phyloP scores from a whole-genome alignment of 345 rosid genomes.

The Camelina hispida region DNA sequence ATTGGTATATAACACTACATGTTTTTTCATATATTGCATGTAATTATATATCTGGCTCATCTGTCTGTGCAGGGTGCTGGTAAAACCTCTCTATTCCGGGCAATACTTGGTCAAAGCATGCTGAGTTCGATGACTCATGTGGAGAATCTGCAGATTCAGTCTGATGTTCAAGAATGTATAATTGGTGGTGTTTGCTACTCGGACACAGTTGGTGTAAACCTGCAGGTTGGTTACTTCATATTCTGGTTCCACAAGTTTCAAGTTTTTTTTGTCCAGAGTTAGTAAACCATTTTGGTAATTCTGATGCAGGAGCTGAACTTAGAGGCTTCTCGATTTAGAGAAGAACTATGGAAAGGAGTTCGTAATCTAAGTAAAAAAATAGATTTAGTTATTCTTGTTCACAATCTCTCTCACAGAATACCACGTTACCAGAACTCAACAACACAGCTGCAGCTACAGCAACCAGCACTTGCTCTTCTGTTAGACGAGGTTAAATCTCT shows the following conservation, averaged over 20 bases:
- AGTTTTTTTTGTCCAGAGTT: not conserved
- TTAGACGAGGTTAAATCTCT: slow-evolving; percentile 90
- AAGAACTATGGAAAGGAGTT: slow-evolving; percentile 92
- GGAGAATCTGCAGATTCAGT: slow-evolving; percentile 64
- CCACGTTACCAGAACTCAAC: slow-evolving; percentile 65
- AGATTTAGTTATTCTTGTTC: slow-evolving; percentile 89
- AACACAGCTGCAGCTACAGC: slow-evolving; percentile 56
- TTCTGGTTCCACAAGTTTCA: slow-evolving; percentile 11
- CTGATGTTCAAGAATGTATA: slow-evolving; percentile 70
- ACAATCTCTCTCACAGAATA: slow-evolving; percentile 89
- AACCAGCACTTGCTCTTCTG: slow-evolving; percentile 81
- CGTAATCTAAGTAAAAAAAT: slow-evolving; percentile 75
- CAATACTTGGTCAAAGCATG: slow-evolving; percentile 55
- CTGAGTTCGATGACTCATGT: slow-evolving; percentile 44
- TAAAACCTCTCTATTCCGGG: slow-evolving; percentile 85
- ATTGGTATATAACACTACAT: not conserved
- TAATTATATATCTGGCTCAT: slow-evolving; percentile 13
- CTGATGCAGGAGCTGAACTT: slow-evolving; percentile 65
- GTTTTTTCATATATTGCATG: slow-evolving; percentile 10
- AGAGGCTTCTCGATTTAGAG: slow-evolving; percentile 79
- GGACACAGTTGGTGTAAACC: slow-evolving; percentile 76
- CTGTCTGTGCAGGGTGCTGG: slow-evolving; percentile 80
- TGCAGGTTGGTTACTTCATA: slow-evolving; percentile 62
- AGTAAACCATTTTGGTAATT: not conserved
- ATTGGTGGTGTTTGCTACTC: slow-evolving; percentile 86